A percentile compares a stretch with the other conserved stretches of the same genome.
Evolutionary conservation across 768 basidiomycete genomes (phyloP).

Genomic region (Tricholoma furcatifolium): DNA sequence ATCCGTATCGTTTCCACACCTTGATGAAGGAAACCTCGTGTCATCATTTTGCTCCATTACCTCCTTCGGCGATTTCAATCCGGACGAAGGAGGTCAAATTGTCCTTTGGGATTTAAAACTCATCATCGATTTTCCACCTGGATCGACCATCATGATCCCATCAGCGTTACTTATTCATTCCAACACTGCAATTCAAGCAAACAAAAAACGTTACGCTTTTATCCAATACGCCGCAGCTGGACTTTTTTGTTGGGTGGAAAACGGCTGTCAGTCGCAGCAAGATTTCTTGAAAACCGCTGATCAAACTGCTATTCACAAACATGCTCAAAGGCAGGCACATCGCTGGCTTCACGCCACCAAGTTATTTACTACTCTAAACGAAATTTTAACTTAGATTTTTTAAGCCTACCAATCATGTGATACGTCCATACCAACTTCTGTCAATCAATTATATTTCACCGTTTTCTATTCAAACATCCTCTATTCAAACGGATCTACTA

Average conservation of each 20-base stretch:
- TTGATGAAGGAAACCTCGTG: not conserved
- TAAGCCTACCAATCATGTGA: too few species aligned
- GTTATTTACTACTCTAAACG: too few species aligned
- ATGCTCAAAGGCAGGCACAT: too few species aligned
- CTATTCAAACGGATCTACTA: too few species aligned
- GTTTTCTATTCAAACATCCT: too few species aligned
- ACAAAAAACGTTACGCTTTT: conserved; percentile 7
- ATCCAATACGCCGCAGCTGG: conserved; percentile 10
- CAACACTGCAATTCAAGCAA: conserved; percentile 3
- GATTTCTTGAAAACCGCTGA: too few species aligned
- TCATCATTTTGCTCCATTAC: not conserved
- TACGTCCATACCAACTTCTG: too few species aligned
- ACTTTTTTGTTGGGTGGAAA: conserved; percentile 11
- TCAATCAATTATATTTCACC: too few species aligned
- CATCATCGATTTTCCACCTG: not conserved
- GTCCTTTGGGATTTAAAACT: not conserved
- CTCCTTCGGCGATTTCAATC: not conserved
- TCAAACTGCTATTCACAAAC: too few species aligned
- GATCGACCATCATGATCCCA: conserved; percentile 8
- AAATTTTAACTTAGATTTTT: too few species aligned
- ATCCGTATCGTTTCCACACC: too few species aligned
- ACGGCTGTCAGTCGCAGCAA: not conserved
- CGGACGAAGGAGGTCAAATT: not conserved
- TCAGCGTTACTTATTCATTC: conserved; percentile 12
- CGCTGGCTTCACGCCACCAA: too few species aligned